A percentile compares a stretch with the other conserved stretches of the same genome.
These are phyloP conservation scores for Schizosaccharomyces versatilis DNA, from an alignment of 1,139 yeast species.

Conservation along the genomic window DNA sequence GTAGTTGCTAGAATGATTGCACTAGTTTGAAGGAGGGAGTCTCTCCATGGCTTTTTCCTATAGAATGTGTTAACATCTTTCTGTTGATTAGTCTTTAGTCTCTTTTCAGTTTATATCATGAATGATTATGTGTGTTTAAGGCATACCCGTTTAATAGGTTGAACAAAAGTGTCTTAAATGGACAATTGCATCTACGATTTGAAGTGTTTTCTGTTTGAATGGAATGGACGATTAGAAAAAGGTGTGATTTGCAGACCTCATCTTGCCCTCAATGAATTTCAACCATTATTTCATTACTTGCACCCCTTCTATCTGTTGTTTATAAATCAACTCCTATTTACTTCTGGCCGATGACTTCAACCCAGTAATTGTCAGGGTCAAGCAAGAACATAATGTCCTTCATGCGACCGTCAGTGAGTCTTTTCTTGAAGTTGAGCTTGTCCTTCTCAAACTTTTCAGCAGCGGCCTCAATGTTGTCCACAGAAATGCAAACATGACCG, in stretches of 20 bases:
- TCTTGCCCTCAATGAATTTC: too few species aligned
- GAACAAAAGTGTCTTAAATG: too few species aligned
- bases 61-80: not conserved
- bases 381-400: constrained; percentile 20
- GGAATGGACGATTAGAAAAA: too few species aligned
- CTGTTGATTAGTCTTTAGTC: not conserved
- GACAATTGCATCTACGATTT: too few species aligned
- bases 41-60: not conserved
- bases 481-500: constrained; percentile 67
- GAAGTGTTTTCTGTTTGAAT: too few species aligned
- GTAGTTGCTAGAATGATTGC: not conserved
- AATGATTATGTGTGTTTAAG: not conserved
- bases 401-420: constrained; percentile 71
- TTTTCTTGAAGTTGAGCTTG: constrained; percentile 60
- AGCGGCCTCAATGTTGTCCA: constrained; percentile 36
- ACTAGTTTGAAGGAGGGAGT: constrained; percentile 2
- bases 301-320: too few species aligned
- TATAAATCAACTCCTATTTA: not conserved
- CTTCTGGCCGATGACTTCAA: constrained; percentile 37
- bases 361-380: constrained; percentile 38
- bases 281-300: too few species aligned
- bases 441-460: constrained; percentile 29
- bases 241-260: too few species aligned
- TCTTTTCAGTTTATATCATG: not conserved
- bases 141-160: not conserved